A percentile compares a stretch with the other conserved stretches of the same genome.
Evolutionary conservation across 192 early-diverging fungal species (phyloP).

Genomic region (Umbelopsis ramanniana): DNA sequence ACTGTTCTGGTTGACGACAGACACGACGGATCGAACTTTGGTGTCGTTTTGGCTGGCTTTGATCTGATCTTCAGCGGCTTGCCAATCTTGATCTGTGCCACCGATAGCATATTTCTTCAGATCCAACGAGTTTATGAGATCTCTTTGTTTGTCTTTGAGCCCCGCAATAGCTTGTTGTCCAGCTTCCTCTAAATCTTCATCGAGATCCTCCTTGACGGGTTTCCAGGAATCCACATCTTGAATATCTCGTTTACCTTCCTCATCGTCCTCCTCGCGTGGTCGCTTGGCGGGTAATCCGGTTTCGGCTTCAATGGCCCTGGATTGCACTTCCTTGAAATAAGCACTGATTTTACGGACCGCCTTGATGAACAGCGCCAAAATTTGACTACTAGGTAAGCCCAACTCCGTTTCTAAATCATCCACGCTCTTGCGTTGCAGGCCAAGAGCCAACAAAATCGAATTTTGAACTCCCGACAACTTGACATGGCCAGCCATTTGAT

Average conservation of each 20-base stretch:
- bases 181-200: constrained; percentile 85
- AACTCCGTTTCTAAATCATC: constrained; percentile 90
- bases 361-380: constrained; percentile 95
- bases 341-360: constrained; percentile 83
- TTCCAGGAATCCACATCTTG: constrained; percentile 89
- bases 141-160: constrained; percentile 74
- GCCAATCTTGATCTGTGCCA: constrained; percentile 74
- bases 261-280: constrained; percentile 34
- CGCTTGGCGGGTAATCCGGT: constrained; percentile 28
- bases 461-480: constrained; percentile 86
- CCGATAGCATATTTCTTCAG: constrained; percentile 75
- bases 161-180: constrained; percentile 71
- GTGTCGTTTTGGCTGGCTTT: constrained; percentile 55
- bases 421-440: constrained; percentile 91
- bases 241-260: constrained; percentile 48
- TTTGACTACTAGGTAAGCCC: constrained; percentile 78
- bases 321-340: constrained; percentile 69
- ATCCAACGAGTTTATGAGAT: constrained; percentile 79
- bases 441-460: constrained; percentile 85
- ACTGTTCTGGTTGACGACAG: constrained; percentile 70
- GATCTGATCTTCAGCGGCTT: constrained; percentile 68
- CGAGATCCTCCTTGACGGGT: constrained; percentile 73
- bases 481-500: constrained; percentile 59
- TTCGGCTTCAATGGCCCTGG: constrained; percentile 48
- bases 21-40: constrained; percentile 63